Conservation (phyloP, 768 basidiomycete genomes). For the Neoboletus magnificus region DNA sequence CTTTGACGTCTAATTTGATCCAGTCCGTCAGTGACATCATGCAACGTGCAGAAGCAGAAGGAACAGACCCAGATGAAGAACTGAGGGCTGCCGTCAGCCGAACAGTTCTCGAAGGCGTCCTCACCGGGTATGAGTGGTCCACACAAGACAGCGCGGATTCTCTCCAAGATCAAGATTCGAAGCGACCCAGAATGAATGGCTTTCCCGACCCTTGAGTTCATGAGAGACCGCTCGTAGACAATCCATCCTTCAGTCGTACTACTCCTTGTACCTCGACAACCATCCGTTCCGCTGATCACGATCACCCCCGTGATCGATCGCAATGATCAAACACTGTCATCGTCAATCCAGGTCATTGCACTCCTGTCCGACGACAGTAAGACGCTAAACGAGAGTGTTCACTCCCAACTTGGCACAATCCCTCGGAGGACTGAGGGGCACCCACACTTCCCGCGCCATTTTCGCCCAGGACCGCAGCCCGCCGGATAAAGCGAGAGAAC, state of each 20-base stretch:
- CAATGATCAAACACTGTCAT: slow-evolving; percentile 29
- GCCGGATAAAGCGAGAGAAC: slow-evolving; percentile 15
- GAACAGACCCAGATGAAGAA: slow-evolving; percentile 64
- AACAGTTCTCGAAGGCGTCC: slow-evolving; percentile 65
- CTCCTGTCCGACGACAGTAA: slow-evolving; percentile 1
- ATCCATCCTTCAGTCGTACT: not conserved
- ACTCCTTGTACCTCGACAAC: slow-evolving; percentile 12
- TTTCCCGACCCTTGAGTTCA: slow-evolving; percentile 4
- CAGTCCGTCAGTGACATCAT: slow-evolving; percentile 65
- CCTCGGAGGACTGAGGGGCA: slow-evolving; percentile 17
- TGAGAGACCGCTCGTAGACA: not conserved
- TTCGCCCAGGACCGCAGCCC: slow-evolving; percentile 24
- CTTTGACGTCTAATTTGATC: slow-evolving; percentile 66
- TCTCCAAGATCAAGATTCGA: slow-evolving; percentile 11
- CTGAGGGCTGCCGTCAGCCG: slow-evolving; percentile 57
- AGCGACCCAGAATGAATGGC: slow-evolving; percentile 28
- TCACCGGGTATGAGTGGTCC: slow-evolving; percentile 56
- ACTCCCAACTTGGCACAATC: not conserved
- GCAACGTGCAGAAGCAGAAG: slow-evolving; percentile 52
- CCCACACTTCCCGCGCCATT: slow-evolving; percentile 13
- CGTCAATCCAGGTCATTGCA: slow-evolving; percentile 12
- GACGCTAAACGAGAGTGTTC: not conserved
- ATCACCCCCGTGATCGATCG: slow-evolving; percentile 30
- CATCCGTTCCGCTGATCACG: slow-evolving; percentile 33
- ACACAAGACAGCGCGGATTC: slow-evolving; percentile 10